Base-by-base conservation (phyloP, 2,329 filamentous ascomycete genomes). In the Pseudofabraea citricarpa region DNA sequence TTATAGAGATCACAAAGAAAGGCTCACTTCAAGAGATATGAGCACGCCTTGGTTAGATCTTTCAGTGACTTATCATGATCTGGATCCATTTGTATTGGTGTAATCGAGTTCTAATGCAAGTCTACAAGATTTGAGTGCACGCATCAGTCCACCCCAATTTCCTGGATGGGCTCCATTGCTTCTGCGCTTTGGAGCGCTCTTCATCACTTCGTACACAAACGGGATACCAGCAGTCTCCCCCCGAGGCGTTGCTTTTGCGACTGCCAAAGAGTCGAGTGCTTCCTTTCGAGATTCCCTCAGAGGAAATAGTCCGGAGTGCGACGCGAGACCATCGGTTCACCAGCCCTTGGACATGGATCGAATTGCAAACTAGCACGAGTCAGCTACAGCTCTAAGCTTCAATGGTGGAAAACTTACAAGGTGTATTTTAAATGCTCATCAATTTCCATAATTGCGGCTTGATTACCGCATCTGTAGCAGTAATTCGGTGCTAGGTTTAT, bases 371-470 rank as follows among this genome's bases (percentile, higher is more conserved):
- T 98, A 60, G 16, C 46, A 21, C n/a, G 26, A 37, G 18, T 66
- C 54, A 68, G 60, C n/a, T n/a, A n/a, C n/a, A n/a, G n/a, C n/a
- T n/a, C n/a, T n/a, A n/a, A n/a, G 22, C 24, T 9, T 33, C 15
- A 16, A 21, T 26, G 19, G 38, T 27, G n/a, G n/a, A 23, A n/a
- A 36, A 83, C 90, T 69, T 79, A 96, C 91, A 98, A 97, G 62
- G 93, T 97, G 71, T 97, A 98, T 75, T 98, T 97, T 64, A 98
- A 73, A 67, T 97, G 90, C 72, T 98, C 93, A 56, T 97, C 93
- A 67, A 98, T 98, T 71, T 97, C 93, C 93, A 98, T 98, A 67
- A 98, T 97, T n/a, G 93, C 93, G 45, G 93, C 93, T 70, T 97
- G 93, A 70, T 98, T 98, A 63, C 93, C 93, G 64, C 93, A 98